These are phyloP conservation scores for Buddleja alternifolia DNA, from an alignment of 257 asterid genomes.

Conservation along the genomic window DNA sequence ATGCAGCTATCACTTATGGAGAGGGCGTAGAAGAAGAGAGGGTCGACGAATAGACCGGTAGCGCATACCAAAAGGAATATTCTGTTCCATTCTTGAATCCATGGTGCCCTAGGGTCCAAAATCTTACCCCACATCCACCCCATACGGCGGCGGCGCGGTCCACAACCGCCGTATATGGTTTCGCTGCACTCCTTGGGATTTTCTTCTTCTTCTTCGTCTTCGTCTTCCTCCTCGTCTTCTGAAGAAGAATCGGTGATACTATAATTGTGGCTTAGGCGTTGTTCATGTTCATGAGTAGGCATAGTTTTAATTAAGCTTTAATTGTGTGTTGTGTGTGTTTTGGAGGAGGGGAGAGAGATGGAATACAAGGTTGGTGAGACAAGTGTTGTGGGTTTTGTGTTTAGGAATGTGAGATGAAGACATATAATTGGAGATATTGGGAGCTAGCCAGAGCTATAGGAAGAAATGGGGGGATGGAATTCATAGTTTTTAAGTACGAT, in stretches of 20 bases:
- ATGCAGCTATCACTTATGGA: constrained; percentile 77
- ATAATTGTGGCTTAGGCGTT: constrained; percentile 30
- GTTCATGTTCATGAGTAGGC: constrained; percentile 43
- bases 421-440: constrained; percentile 38
- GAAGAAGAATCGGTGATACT: constrained; percentile 27
- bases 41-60: constrained; percentile 79
- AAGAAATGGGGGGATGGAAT: constrained; percentile 12
- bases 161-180: constrained; percentile 16
- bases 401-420: constrained; percentile 26
- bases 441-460: background rate
- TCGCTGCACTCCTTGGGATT: constrained; percentile 23
- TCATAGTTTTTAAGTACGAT: constrained; percentile 26
- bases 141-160: constrained; percentile 19
- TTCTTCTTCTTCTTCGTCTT: constrained; percentile 26
- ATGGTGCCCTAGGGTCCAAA: constrained; percentile 57
- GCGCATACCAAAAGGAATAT: constrained; percentile 77
- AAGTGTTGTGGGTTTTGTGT: constrained; percentile 5
- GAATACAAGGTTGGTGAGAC: constrained; percentile 14
- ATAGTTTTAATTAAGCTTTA: constrained; percentile 11
- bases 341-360: background rate
- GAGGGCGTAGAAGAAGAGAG: constrained; percentile 79
- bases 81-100: constrained; percentile 94
- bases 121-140: constrained; percentile 50
- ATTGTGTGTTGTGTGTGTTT: background rate
- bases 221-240: constrained; percentile 36